Conservation (phyloP, 2,329 filamentous ascomycete species). For the Microcyclospora pomicola region DNA sequence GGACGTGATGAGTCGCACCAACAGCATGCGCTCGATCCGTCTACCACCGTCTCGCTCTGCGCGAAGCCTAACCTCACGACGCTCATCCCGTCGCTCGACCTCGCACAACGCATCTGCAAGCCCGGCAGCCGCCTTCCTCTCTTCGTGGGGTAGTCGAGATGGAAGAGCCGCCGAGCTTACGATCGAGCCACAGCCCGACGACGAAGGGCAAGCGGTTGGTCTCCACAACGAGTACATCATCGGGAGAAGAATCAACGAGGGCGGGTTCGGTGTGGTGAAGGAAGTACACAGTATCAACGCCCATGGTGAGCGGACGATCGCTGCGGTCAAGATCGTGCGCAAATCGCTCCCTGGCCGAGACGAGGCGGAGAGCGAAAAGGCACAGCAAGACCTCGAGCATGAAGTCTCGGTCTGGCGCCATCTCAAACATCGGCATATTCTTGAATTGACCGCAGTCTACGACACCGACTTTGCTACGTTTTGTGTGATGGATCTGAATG, state of each 20-base stretch:
- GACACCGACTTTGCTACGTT: constrained; percentile 56
- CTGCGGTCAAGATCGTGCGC: constrained; percentile 54
- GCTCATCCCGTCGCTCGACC: constrained; percentile 16
- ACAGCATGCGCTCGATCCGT: constrained; percentile 17
- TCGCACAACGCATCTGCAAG: constrained; percentile 16
- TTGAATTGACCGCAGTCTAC: constrained; percentile 50
- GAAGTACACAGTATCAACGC: constrained; percentile 49
- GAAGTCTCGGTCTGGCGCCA: constrained; percentile 56
- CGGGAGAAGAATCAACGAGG: constrained; percentile 50
- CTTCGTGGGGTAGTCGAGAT: constrained; percentile 14
- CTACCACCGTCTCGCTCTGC: constrained; percentile 7
- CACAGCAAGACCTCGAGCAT: constrained; percentile 54
- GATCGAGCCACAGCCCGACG: constrained; percentile 40
- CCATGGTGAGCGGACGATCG: constrained; percentile 36
- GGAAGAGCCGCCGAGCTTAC: constrained; percentile 11
- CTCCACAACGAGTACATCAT: constrained; percentile 49
- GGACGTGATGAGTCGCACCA: constrained; percentile 17
- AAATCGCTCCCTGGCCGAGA: constrained; percentile 42
- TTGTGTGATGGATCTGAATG: constrained; percentile 51
- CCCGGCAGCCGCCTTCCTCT: constrained; percentile 21
- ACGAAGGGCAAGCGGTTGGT: constrained; percentile 54
- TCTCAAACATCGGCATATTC: constrained; percentile 46
- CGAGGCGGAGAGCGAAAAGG: constrained; percentile 49
- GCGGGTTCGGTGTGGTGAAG: constrained; percentile 53
- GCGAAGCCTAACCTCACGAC: constrained; percentile 9